A percentile compares a stretch with the other conserved stretches of the same genome.
These are phyloP conservation scores for Diaporthe australafricana DNA, from an alignment of 2,329 filamentous ascomycete genomes.

Conservation along the genomic window DNA sequence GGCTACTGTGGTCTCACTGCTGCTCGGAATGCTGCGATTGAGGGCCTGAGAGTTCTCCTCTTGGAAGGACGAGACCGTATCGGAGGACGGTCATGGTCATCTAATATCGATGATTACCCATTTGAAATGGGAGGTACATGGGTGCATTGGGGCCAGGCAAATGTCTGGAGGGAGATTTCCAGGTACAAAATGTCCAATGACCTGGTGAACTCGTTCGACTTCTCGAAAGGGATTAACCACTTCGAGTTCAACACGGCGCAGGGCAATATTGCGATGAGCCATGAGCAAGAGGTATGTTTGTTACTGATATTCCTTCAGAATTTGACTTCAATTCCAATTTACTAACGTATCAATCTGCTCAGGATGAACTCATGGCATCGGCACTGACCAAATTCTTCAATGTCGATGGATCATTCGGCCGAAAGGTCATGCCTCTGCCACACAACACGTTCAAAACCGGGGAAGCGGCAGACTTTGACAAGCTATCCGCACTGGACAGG, in stretches of 20 bases:
- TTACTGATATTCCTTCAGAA: slow-evolving; percentile 52
- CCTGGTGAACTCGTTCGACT: slow-evolving; percentile 53
- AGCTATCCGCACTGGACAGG: not conserved
- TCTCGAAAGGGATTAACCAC: slow-evolving; percentile 54
- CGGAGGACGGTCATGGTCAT: slow-evolving; percentile 54
- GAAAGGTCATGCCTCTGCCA: not conserved
- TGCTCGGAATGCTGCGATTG: not conserved
- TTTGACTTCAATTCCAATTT: slow-evolving; percentile 52
- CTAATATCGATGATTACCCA: slow-evolving; percentile 48
- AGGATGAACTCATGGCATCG: slow-evolving; percentile 7
- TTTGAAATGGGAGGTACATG: slow-evolving; percentile 58
- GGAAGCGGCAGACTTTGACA: not conserved
- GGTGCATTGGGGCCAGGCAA: slow-evolving; percentile 52
- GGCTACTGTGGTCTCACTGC: slow-evolving; percentile 8
- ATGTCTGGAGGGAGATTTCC: slow-evolving; percentile 48
- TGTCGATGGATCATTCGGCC: not conserved
- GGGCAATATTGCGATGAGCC: slow-evolving; percentile 46
- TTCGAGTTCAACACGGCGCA: slow-evolving; percentile 49
- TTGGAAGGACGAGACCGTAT: slow-evolving; percentile 55
- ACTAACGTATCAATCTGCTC: not conserved
- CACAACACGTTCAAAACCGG: not conserved
- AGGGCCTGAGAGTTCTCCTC: slow-evolving; percentile 37
- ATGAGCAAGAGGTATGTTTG: slow-evolving; percentile 55
- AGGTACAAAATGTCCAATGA: slow-evolving; percentile 40
- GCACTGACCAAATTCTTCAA: not conserved